Percentiles rank a stretch among this genome's conserved stretches.
phyloP scores from a whole-genome alignment of 495 filamentous ascomycete species.

The Hyaloscypha hepaticicola region DNA sequence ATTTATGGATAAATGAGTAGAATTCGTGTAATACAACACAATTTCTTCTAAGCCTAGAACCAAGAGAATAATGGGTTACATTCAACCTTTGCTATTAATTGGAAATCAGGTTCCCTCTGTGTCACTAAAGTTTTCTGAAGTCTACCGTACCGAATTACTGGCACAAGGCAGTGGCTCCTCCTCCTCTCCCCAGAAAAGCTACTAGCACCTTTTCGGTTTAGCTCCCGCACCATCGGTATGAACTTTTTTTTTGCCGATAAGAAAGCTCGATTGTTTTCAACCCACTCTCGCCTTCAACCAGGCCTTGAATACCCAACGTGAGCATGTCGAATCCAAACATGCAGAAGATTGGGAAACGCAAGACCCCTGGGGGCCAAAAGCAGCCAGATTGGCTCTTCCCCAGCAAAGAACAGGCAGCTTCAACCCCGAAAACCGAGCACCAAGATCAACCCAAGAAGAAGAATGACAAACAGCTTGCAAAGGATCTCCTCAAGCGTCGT shows the following conservation, averaged over 20 bases:
- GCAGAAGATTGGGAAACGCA: conserved; percentile 31
- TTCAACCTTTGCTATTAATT: neutral
- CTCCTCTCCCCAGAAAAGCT: neutral
- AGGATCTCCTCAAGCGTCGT: conserved; percentile 27
- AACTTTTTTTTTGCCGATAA: conserved; percentile 21
- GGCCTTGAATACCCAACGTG: conserved; percentile 3
- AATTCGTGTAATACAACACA: neutral
- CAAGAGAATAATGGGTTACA: neutral
- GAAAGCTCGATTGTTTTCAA: neutral
- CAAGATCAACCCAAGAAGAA: conserved; percentile 20
- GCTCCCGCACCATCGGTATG: neutral
- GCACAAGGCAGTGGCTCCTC: neutral
- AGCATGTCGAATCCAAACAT: conserved; percentile 33
- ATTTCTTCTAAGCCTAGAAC: neutral
- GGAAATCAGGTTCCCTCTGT: neutral
- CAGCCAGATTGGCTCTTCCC: conserved; percentile 33
- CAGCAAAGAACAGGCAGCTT: conserved; percentile 4
- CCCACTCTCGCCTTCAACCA: neutral
- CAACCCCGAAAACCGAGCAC: conserved; percentile 8
- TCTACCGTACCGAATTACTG: neutral
- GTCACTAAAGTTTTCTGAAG: neutral
- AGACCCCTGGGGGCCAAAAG: conserved; percentile 19
- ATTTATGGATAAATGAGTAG: neutral
- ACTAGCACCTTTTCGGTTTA: neutral
- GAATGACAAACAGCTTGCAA: conserved; percentile 27